These are phyloP conservation scores for Akanthomyces uredinophilus DNA, from an alignment of 2,329 filamentous ascomycete genomes.

Conservation along the genomic window DNA sequence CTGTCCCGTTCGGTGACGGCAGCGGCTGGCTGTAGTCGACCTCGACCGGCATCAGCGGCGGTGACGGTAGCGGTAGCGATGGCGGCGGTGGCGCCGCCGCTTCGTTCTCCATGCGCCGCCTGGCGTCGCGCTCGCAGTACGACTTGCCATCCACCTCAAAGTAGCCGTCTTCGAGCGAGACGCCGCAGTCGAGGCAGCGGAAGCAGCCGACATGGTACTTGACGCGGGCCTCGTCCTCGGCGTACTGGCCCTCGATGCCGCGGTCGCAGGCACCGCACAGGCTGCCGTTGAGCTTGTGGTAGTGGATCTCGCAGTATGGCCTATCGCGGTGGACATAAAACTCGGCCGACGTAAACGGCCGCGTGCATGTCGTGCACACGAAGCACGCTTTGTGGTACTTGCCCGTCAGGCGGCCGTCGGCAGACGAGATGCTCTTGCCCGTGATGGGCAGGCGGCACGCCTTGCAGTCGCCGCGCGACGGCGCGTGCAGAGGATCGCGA, in stretches of 20 bases:
- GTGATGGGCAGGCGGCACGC: conserved; percentile 73
- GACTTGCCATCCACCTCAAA: conserved; percentile 78
- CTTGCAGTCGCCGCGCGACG: conserved; percentile 71
- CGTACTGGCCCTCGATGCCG: conserved; percentile 90
- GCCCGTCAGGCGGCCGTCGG: conserved; percentile 84
- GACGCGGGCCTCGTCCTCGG: conserved; percentile 70
- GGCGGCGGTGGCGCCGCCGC: not conserved
- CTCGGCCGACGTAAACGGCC: conserved; percentile 78
- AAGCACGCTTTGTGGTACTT: conserved; percentile 96
- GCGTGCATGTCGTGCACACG: conserved; percentile 76
- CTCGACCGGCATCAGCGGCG: conserved; percentile 3
- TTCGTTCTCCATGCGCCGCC: conserved; percentile 42
- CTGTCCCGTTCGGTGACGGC: not conserved
- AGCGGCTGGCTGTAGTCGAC: not conserved
- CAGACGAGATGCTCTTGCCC: conserved; percentile 90
- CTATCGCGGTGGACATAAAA: conserved; percentile 88
- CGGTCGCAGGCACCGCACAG: conserved; percentile 72
- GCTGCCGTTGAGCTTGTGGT: conserved; percentile 85
- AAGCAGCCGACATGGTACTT: conserved; percentile 90
- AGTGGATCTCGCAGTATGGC: conserved; percentile 88
- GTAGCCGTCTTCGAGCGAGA: conserved; percentile 75
- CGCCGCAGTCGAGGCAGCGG: conserved; percentile 72
- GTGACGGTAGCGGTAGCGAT: not conserved
- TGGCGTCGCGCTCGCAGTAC: conserved; percentile 85
- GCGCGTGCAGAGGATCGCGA: conserved; percentile 34